Conservation (phyloP, 164 flowering plant species). For the Pachysandra terminalis region DNA sequence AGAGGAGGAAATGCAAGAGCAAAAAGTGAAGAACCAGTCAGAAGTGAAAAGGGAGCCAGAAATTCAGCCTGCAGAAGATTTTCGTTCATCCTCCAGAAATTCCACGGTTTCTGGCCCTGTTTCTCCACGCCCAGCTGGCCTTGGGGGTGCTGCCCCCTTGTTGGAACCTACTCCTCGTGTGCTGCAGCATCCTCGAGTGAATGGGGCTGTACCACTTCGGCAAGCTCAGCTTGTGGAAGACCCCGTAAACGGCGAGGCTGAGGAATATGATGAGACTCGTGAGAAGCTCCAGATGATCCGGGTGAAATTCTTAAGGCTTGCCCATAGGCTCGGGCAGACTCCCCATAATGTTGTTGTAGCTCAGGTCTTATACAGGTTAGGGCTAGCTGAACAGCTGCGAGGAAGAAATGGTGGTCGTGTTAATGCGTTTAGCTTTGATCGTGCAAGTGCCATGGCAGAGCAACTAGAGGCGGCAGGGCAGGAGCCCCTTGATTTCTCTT, state of each 20-base stretch:
- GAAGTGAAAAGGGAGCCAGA: slow-evolving; percentile 9
- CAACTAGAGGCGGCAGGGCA: slow-evolving; percentile 90
- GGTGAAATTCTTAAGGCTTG: slow-evolving; percentile 91
- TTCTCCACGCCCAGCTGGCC: slow-evolving; percentile 85
- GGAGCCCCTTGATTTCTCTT: slow-evolving; percentile 90
- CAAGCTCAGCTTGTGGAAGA: slow-evolving; percentile 67
- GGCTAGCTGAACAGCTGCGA: slow-evolving; percentile 92
- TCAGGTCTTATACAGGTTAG: slow-evolving; percentile 91
- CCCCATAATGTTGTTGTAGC: slow-evolving; percentile 99
- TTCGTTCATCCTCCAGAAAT: slow-evolving; percentile 21
- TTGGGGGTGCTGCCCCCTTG: slow-evolving; percentile 84
- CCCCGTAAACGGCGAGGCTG: slow-evolving; percentile 66
- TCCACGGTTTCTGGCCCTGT: slow-evolving; percentile 25
- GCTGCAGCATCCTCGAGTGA: slow-evolving; percentile 66
- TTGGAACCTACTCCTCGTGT: slow-evolving; percentile 74
- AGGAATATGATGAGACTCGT: slow-evolving; percentile 89
- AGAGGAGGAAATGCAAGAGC: slow-evolving; percentile 17
- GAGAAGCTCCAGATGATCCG: slow-evolving; percentile 97
- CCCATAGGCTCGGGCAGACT: slow-evolving; percentile 98
- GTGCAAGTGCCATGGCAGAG: slow-evolving; percentile 99
- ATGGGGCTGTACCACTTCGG: slow-evolving; percentile 51
- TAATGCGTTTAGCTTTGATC: slow-evolving; percentile 92
- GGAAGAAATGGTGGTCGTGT: slow-evolving; percentile 85
- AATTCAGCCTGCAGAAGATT: slow-evolving; percentile 15
- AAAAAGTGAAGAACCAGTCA: slow-evolving; percentile 13